Evolutionary conservation across 1,284 basidiomycete species (phyloP), one percentile per base, ranked within the genome.

Genomic region (Leccinum pachyderme): DNA sequence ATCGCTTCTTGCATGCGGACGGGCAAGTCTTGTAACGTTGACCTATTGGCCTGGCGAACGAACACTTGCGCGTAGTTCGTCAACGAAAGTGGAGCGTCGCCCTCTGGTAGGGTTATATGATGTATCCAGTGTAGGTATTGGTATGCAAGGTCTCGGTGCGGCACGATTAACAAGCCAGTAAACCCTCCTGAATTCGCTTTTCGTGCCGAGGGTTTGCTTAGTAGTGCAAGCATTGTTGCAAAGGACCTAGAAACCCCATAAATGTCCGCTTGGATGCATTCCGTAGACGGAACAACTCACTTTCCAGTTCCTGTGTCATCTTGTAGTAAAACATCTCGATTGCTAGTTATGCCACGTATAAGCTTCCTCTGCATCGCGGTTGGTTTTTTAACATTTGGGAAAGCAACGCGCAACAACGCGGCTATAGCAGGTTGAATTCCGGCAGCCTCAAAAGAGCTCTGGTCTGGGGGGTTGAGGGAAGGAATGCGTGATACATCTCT

Each of bases 251-350:
- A 13, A 45, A n/a, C 49, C n/a, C 27, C 31, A 44, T 32, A 8
- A 18, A 58, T 7, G 28, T 35, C 41, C 54, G 24, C 27, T 37
- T 39, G 32, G 52, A 54, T 18, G 52, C 24, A 12, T 44, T 44
- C 12, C 25, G n/a, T 44, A 15, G 51, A 41, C 48, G 12, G 25
- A 41, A 44, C 51, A n/a, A 75, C 83, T 41, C 63, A 90, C 89
- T 91, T 91, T 73, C 89, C 89, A 46, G 83, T 82, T 5, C 89
- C 89, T 13, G 89, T 88, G 35, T 75, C 74, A 60, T 89, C 87
- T 61, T 82, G 83, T 44, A 91, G 61, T 12, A 90, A 66, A 24
- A 91, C 75, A 69, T 90, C 81, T 61, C 80, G 78, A 8, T 78
- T 78, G 22, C 68, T 65, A 24, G 84, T 59, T 15, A 89, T 75